These are phyloP conservation scores for Colletotrichum higginsianum DNA, from an alignment of 2,329 filamentous ascomycete genomes.

Conservation along the genomic window DNA sequence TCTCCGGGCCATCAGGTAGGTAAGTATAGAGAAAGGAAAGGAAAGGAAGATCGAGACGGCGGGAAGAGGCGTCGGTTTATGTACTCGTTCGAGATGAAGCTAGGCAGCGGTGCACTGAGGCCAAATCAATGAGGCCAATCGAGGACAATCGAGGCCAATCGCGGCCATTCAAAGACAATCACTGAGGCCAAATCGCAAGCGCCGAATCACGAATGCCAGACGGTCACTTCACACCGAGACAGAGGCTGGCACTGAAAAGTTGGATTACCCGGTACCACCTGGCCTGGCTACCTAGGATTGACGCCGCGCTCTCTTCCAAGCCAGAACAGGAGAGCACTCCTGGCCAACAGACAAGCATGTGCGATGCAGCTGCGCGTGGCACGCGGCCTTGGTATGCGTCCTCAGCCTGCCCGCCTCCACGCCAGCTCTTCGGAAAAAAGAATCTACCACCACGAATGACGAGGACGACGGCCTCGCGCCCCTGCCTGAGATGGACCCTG, in stretches of 20 bases:
- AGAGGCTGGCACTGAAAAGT: conserved; percentile 21
- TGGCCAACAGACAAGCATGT: conserved; percentile 29
- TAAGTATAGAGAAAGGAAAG: conserved; percentile 28
- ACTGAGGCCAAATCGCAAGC: not conserved
- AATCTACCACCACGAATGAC: conserved; percentile 25
- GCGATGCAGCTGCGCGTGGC: conserved; percentile 26
- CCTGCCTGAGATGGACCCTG: conserved; percentile 4
- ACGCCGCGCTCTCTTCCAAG: conserved; percentile 34
- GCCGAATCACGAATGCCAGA: not conserved
- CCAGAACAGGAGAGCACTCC: conserved; percentile 26
- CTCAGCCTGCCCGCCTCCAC: conserved; percentile 16
- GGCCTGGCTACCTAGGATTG: conserved; percentile 39
- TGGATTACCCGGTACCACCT: conserved; percentile 39
- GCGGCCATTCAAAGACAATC: not conserved
- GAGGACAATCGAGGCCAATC: no score
- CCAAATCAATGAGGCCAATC: not conserved
- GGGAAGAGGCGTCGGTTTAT: not conserved
- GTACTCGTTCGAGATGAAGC: not conserved
- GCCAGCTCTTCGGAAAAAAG: conserved; percentile 20
- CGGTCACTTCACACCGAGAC: not conserved
- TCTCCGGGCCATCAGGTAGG: conserved; percentile 27
- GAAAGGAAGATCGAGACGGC: not conserved
- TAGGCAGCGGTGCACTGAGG: conserved; percentile 1
- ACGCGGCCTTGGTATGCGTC: conserved; percentile 22
- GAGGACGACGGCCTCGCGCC: conserved; percentile 10